Evolutionary conservation across 2,329 filamentous ascomycete genomes (phyloP).

Genomic region (Aspergillus sp.): DNA sequence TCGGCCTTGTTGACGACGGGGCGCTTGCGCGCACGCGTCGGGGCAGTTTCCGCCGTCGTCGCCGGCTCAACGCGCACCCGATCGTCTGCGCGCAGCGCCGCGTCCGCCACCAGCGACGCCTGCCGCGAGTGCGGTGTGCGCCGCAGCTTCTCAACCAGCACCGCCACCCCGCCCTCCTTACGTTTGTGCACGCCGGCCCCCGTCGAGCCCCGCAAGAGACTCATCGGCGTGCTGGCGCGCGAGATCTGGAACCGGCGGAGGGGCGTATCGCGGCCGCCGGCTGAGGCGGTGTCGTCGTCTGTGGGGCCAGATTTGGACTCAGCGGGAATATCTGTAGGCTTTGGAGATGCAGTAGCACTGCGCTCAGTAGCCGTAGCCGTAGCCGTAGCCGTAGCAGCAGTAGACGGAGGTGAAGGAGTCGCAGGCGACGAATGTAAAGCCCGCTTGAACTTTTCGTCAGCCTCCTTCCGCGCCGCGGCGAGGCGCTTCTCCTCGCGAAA

Average conservation of each 20-base stretch:
- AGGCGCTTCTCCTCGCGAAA: slow-evolving; percentile 33
- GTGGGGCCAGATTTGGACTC: not conserved
- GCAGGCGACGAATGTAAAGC: slow-evolving; percentile 23
- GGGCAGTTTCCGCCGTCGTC: slow-evolving; percentile 7
- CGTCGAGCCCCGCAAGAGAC: slow-evolving; percentile 23
- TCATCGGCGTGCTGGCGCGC: slow-evolving; percentile 25
- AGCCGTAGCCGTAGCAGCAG: not conserved
- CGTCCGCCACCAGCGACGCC: slow-evolving; percentile 31
- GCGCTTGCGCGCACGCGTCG: slow-evolving; percentile 31
- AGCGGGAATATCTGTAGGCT: not conserved
- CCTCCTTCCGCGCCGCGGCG: slow-evolving; percentile 26
- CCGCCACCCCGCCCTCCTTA: slow-evolving; percentile 27
- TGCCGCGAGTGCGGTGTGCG: slow-evolving; percentile 32
- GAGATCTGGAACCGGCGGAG: slow-evolving; percentile 42
- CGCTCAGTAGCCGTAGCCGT: not conserved
- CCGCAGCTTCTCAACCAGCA: slow-evolving; percentile 40
- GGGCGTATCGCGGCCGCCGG: slow-evolving; percentile 12
- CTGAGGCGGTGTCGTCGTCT: not conserved
- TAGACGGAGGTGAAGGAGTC: not conserved
- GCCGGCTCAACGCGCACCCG: slow-evolving; percentile 6
- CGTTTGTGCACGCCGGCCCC: slow-evolving; percentile 37
- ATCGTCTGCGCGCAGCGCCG: slow-evolving; percentile 19
- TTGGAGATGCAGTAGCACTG: slow-evolving; percentile 3
- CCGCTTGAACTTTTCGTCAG: slow-evolving; percentile 27
- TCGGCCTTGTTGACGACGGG: slow-evolving; percentile 42